Evolutionary conservation across 1,284 basidiomycete genomes (phyloP).

Genomic region (Rhodotorula sp.): DNA sequence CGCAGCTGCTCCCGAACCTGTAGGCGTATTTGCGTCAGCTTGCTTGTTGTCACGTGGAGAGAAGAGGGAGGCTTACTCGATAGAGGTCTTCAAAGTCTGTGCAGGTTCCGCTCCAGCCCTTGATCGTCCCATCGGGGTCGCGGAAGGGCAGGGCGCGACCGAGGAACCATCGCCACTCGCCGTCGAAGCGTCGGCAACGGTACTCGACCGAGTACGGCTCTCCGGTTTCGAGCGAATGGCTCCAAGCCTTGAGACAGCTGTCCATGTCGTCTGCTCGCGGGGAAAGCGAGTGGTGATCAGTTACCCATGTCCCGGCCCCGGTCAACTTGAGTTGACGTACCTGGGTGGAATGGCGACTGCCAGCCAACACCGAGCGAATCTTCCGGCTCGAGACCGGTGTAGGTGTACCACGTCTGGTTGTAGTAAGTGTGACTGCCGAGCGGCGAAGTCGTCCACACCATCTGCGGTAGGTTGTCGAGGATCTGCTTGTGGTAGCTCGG

Average conservation of each 20-base stretch:
- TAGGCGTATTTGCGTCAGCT: not conserved
- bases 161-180: slow-evolving; percentile 23
- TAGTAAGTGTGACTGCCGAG: slow-evolving; percentile 44
- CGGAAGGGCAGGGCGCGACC: slow-evolving; percentile 23
- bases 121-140: slow-evolving; percentile 23
- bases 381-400: slow-evolving; percentile 46
- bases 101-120: slow-evolving; percentile 47
- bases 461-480: slow-evolving; percentile 44
- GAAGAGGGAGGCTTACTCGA: slow-evolving; percentile 8
- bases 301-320: not conserved
- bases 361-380: slow-evolving; percentile 47
- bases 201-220: slow-evolving; percentile 49
- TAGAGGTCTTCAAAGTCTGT: slow-evolving; percentile 40
- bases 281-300: not conserved
- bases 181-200: slow-evolving; percentile 40
- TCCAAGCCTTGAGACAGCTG: slow-evolving; percentile 44
- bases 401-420: slow-evolving; percentile 45
- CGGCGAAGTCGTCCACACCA: slow-evolving; percentile 48
- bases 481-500: slow-evolving; percentile 28
- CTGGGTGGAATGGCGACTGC: slow-evolving; percentile 47
- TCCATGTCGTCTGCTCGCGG: slow-evolving; percentile 46
- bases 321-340: slow-evolving; percentile 2
- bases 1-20: slow-evolving; percentile 36
- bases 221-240: slow-evolving; percentile 48
- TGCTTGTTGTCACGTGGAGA: too few species aligned